These are phyloP conservation scores for Phaeolepiota aurea DNA, from an alignment of 768 basidiomycete species.

Conservation along the genomic window DNA sequence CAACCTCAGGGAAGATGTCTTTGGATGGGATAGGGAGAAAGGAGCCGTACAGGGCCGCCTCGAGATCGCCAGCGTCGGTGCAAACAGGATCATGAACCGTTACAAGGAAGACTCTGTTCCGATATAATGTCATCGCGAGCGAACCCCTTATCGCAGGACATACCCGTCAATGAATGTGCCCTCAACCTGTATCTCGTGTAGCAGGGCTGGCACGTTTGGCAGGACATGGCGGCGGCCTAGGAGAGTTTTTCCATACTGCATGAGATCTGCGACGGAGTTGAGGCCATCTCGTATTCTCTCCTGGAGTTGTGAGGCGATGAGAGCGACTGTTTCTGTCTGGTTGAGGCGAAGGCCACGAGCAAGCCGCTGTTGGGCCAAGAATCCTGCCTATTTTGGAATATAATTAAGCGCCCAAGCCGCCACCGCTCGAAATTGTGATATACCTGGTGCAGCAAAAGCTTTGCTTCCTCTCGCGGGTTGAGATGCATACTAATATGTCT, in stretches of 20 bases:
- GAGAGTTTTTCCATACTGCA: constrained; percentile 80
- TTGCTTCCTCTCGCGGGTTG: constrained; percentile 68
- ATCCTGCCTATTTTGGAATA: constrained; percentile 51
- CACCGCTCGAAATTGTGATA: not conserved
- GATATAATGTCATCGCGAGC: too few species aligned
- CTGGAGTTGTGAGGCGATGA: constrained; percentile 89
- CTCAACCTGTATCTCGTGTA: constrained; percentile 91
- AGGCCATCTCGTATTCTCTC: constrained; percentile 90
- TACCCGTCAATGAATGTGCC: constrained; percentile 88
- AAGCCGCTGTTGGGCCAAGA: constrained; percentile 88
- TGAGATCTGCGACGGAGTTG: constrained; percentile 81
- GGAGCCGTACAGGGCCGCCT: constrained; percentile 87
- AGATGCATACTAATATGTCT: constrained; percentile 45
- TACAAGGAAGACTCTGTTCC: constrained; percentile 85
- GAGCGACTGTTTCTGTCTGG: constrained; percentile 76
- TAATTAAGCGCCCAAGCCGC: not conserved
- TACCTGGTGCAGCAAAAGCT: constrained; percentile 67
- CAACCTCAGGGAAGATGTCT: constrained; percentile 51
- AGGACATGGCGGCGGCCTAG: constrained; percentile 87
- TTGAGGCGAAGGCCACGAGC: constrained; percentile 90
- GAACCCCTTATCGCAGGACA: constrained; percentile 10
- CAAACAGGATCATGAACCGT: constrained; percentile 95
- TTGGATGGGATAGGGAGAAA: constrained; percentile 77
- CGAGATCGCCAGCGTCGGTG: constrained; percentile 69
- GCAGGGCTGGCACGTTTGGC: constrained; percentile 61